Conservation (phyloP, 257 asterid species). For the Solanum infundibuliforme region DNA sequence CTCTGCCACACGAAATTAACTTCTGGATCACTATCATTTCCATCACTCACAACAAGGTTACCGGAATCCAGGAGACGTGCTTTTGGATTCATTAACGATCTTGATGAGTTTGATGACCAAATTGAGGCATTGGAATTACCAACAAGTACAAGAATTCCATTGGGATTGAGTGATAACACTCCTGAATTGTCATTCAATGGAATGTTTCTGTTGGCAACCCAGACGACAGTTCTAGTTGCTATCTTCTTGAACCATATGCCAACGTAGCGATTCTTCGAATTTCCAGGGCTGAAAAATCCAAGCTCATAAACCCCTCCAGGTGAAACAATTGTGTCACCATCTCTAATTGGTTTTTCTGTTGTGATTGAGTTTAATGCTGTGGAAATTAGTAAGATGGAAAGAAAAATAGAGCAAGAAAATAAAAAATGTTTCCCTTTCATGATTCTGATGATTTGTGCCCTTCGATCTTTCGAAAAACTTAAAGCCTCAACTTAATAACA, state of each 20-base stretch:
- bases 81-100: neutral
- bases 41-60: constrained; percentile 1
- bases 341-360: neutral
- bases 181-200: constrained; percentile 8
- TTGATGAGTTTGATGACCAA: constrained; percentile 4
- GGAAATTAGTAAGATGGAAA: neutral
- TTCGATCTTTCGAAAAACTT: neutral
- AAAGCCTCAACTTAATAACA: neutral
- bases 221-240: neutral
- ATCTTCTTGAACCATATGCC: neutral
- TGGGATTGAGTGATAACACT: neutral
- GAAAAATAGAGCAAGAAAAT: neutral
- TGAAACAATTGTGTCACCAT: neutral
- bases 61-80: constrained; percentile 1
- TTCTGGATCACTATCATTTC: neutral
- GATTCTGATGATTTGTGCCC: neutral
- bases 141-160: constrained; percentile 2
- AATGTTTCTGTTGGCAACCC: constrained; percentile 12
- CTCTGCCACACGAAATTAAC: constrained; percentile 1
- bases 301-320: neutral
- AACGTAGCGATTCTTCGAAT: neutral
- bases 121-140: neutral
- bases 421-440: neutral
- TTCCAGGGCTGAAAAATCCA: constrained; percentile 5
- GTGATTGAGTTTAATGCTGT: neutral